Percentiles rank a stretch among this genome's conserved stretches.
phyloP scores from a whole-genome alignment of 1,284 basidiomycete species.

The Phenoliferia sp. region DNA sequence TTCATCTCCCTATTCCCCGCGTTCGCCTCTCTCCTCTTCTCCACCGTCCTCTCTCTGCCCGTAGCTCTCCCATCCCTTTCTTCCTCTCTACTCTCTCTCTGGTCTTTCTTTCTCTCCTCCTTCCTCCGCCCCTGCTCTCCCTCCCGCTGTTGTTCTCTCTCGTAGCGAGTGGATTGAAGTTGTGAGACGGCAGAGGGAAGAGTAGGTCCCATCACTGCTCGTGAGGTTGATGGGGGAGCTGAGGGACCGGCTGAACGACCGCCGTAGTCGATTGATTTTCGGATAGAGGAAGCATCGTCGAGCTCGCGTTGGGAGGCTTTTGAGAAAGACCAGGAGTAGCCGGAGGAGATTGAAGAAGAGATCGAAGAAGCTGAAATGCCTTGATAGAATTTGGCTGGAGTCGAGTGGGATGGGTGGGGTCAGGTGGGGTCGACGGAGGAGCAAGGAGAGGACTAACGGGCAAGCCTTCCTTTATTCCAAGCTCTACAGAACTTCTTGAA shows the following conservation, averaged over 20 bases:
- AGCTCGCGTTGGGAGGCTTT: constrained; percentile 30
- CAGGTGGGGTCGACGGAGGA: background rate
- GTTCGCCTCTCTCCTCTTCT: constrained; percentile 25
- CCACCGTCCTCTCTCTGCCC: constrained; percentile 25
- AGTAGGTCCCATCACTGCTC: constrained; percentile 2
- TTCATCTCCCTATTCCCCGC: constrained; percentile 15
- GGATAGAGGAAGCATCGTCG: constrained; percentile 25
- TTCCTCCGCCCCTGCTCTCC: background rate
- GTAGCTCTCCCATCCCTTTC: constrained; percentile 28
- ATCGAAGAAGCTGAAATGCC: constrained; percentile 26
- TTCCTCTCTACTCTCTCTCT: constrained; percentile 18
- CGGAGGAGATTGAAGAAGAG: constrained; percentile 19
- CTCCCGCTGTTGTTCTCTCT: background rate
- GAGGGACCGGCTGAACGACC: constrained; percentile 9
- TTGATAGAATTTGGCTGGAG: constrained; percentile 22
- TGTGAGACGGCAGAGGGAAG: constrained; percentile 13
- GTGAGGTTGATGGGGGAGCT: background rate
- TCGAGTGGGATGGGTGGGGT: background rate
- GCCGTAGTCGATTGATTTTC: constrained; percentile 23
- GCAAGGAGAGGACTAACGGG: constrained; percentile 1
- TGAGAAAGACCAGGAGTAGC: constrained; percentile 24
- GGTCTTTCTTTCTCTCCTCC: background rate
- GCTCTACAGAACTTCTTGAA: constrained; percentile 19
- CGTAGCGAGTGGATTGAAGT: constrained; percentile 18
- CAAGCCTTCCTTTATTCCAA: constrained; percentile 21